These are phyloP conservation scores for Daldinia decipiens DNA, from an alignment of 495 filamentous ascomycete species.

Conservation along the genomic window DNA sequence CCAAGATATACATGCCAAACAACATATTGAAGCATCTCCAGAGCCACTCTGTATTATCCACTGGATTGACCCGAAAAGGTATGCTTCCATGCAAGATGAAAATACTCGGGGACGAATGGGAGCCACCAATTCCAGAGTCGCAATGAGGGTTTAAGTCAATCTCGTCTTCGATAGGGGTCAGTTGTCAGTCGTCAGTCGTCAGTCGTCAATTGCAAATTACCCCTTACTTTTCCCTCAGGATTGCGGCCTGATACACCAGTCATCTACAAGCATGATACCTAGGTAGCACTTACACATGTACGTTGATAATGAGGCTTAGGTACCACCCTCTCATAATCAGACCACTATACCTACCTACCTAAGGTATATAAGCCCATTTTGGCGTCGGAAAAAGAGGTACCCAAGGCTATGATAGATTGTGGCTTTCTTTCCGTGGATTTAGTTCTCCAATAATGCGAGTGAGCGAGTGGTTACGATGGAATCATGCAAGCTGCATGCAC, in stretches of 20 bases:
- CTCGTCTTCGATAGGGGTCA: constrained; percentile 19
- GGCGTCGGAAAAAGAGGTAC: not conserved
- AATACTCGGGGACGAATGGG: constrained; percentile 32
- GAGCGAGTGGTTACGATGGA: constrained; percentile 35
- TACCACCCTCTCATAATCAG: not conserved
- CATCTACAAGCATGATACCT: constrained; percentile 5
- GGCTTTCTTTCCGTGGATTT: constrained; percentile 32
- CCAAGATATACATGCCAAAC: constrained; percentile 21
- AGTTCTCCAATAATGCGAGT: constrained; percentile 23
- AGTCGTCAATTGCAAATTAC: constrained; percentile 2
- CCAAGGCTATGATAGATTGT: constrained; percentile 31
- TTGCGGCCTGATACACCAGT: constrained; percentile 13
- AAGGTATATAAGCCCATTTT: not conserved
- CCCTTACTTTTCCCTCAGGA: constrained; percentile 9
- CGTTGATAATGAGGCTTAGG: not conserved
- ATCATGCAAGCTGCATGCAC: constrained; percentile 43
- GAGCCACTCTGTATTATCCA: constrained; percentile 33
- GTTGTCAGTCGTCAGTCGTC: not conserved
- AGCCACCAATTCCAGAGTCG: constrained; percentile 28
- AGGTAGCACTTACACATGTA: not conserved
- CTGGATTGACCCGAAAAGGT: constrained; percentile 35
- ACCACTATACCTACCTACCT: not conserved
- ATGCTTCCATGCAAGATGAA: constrained; percentile 30
- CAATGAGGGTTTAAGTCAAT: constrained; percentile 23
- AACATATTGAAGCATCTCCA: constrained; percentile 27